These are phyloP conservation scores for Cruciata laevipes DNA, from an alignment of 257 asterid species.

Conservation along the genomic window DNA sequence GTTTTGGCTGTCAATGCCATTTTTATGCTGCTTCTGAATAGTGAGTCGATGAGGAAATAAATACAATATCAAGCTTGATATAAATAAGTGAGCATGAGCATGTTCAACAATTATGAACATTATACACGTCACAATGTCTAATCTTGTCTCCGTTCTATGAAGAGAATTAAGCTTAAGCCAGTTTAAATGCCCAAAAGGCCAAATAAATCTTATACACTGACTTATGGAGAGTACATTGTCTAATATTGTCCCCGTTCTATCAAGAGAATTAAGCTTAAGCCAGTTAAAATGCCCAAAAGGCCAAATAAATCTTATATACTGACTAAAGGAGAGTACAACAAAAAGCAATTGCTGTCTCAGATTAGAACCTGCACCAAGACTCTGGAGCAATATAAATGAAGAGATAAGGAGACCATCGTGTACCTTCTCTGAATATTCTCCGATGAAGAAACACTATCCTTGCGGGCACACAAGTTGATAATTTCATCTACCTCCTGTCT, in stretches of 20 bases:
- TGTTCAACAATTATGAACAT: neutral
- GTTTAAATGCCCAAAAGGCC: neutral
- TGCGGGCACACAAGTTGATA: slow-evolving; percentile 50
- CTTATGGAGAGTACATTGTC: neutral
- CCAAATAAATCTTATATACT: neutral
- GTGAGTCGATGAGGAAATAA: neutral
- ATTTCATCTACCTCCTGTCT: slow-evolving; percentile 96
- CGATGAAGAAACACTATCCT: slow-evolving; percentile 50
- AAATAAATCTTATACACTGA: neutral
- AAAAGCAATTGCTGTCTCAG: neutral
- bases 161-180: neutral
- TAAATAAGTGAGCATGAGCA: neutral
- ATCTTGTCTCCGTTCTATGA: neutral
- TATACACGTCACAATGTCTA: neutral
- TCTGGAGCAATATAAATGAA: neutral
- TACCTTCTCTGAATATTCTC: slow-evolving; percentile 84
- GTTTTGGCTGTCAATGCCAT: neutral
- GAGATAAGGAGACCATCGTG: neutral
- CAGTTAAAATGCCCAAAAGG: neutral
- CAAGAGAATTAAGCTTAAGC: neutral
- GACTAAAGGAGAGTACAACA: neutral
- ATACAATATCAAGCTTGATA: neutral
- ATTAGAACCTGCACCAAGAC: neutral
- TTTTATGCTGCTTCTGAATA: neutral
- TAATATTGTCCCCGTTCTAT: neutral